These are phyloP conservation scores for Kwoniella dejecticola DNA, from an alignment of 768 basidiomycete genomes.

Conservation along the genomic window DNA sequence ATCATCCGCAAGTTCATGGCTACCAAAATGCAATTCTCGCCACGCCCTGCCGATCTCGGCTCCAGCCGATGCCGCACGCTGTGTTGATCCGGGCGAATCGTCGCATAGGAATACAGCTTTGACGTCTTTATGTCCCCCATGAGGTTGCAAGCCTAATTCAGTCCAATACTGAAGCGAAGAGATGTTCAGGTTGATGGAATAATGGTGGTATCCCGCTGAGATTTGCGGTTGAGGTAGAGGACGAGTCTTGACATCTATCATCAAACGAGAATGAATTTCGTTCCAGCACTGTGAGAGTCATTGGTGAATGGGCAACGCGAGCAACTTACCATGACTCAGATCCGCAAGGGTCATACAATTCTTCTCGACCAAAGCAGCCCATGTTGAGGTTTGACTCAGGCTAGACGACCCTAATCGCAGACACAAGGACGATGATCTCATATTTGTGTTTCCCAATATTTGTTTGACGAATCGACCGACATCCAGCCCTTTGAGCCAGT, in stretches of 20 bases:
- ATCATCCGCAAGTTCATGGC: no score
- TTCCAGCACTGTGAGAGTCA: no score
- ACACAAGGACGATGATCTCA: no score
- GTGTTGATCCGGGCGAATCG: background rate
- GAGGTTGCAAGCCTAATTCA: slow-evolving; percentile 42
- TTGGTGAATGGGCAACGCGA: no score
- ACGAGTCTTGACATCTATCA: slow-evolving; percentile 1
- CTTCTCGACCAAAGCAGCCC: no score
- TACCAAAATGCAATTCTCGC: no score
- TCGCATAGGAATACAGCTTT: slow-evolving; percentile 17
- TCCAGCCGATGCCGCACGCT: background rate
- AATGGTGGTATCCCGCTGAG: slow-evolving; percentile 35
- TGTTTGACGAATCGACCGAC: slow-evolving; percentile 18
- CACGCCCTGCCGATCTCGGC: background rate
- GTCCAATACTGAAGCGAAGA: slow-evolving; percentile 39
- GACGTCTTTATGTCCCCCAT: slow-evolving; percentile 42
- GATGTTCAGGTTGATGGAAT: slow-evolving; percentile 29
- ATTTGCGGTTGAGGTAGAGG: slow-evolving; percentile 25
- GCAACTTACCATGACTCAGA: slow-evolving; percentile 6
- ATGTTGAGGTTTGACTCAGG: no score
- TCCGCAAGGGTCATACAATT: background rate
- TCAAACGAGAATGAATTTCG: background rate
- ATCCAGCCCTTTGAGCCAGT: slow-evolving; percentile 15
- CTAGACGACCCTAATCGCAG: no score
- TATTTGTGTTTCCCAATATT: slow-evolving; percentile 28